Percentiles rank a stretch among this genome's conserved stretches.
Conservation (phyloP, 192 early-diverging fungal species). For the Podila clonocystis region DNA sequence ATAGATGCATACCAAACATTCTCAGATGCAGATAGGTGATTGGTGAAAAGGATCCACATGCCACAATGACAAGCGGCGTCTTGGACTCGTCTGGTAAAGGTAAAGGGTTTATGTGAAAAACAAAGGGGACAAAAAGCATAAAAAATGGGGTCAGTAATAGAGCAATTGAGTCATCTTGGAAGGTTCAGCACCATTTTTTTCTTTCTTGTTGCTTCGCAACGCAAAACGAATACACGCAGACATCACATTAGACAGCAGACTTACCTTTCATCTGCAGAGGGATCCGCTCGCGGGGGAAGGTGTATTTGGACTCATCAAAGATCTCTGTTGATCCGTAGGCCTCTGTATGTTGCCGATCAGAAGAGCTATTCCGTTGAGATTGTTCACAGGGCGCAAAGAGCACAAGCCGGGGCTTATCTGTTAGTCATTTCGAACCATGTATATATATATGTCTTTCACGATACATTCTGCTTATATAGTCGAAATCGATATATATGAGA, state of each 20-base stretch:
- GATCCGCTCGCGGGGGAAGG: slow-evolving; percentile 39
- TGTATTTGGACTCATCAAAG: slow-evolving; percentile 43
- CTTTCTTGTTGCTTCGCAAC: not conserved
- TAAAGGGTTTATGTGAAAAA: not conserved
- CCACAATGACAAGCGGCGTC: slow-evolving; percentile 90
- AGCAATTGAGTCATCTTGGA: not conserved
- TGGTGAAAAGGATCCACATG: slow-evolving; percentile 97
- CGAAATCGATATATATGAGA: not conserved
- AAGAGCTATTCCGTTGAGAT: slow-evolving; percentile 21
- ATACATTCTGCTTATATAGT: not conserved
- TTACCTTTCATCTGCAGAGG: slow-evolving; percentile 44
- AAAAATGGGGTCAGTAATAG: not conserved
- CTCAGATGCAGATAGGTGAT: slow-evolving; percentile 97
- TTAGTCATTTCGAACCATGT: slow-evolving; percentile 34
- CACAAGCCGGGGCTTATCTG: slow-evolving; percentile 5
- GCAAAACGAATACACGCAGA: not conserved
- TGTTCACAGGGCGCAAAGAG: not conserved
- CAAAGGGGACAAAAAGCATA: not conserved
- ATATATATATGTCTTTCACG: no score
- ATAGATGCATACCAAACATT: slow-evolving; percentile 89
- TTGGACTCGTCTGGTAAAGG: slow-evolving; percentile 64
- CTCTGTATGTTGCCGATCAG: slow-evolving; percentile 49
- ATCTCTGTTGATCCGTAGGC: slow-evolving; percentile 48
- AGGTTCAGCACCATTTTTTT: not conserved
- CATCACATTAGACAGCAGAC: not conserved